Percentiles rank a stretch among this genome's conserved stretches.
These are phyloP conservation scores for Phaeosphaeriaceae sp. DNA, from an alignment of 2,329 filamentous ascomycete species.

Conservation along the genomic window DNA sequence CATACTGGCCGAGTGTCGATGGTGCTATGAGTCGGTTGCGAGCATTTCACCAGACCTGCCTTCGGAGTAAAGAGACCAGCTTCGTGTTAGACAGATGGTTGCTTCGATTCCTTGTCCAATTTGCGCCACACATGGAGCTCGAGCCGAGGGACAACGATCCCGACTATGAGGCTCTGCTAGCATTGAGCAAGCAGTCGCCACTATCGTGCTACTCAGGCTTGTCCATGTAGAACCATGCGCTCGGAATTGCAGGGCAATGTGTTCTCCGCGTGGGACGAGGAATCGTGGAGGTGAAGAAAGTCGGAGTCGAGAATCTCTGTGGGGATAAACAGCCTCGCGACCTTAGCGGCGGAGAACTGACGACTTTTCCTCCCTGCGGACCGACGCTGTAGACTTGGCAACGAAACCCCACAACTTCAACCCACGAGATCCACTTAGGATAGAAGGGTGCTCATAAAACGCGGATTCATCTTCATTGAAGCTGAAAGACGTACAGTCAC, in stretches of 20 bases:
- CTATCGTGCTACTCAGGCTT: slow-evolving; percentile 27
- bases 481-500: neutral
- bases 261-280: neutral
- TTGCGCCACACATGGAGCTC: slow-evolving; percentile 34
- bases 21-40: slow-evolving; percentile 32
- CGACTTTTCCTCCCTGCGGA: slow-evolving; percentile 13
- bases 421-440: slow-evolving; percentile 8
- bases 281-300: neutral
- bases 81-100: slow-evolving; percentile 34
- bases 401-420: slow-evolving; percentile 3
- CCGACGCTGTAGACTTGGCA: slow-evolving; percentile 8
- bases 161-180: slow-evolving; percentile 29
- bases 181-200: slow-evolving; percentile 31
- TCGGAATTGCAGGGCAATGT: neutral
- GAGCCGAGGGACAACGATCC: slow-evolving; percentile 35
- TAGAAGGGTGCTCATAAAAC: neutral
- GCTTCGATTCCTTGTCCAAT: slow-evolving; percentile 32
- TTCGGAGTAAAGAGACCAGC: slow-evolving; percentile 34
- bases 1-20: slow-evolving; percentile 33
- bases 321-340: neutral
- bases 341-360: slow-evolving; percentile 30
- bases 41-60: slow-evolving; percentile 33
- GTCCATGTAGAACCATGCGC: slow-evolving; percentile 9
- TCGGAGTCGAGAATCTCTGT: neutral
- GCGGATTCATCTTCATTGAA: neutral